Percentiles rank a stretch among this genome's conserved stretches.
phyloP scores from a whole-genome alignment of 164 flowering plant species.

The Kalanchoe fedtschenkoi region DNA sequence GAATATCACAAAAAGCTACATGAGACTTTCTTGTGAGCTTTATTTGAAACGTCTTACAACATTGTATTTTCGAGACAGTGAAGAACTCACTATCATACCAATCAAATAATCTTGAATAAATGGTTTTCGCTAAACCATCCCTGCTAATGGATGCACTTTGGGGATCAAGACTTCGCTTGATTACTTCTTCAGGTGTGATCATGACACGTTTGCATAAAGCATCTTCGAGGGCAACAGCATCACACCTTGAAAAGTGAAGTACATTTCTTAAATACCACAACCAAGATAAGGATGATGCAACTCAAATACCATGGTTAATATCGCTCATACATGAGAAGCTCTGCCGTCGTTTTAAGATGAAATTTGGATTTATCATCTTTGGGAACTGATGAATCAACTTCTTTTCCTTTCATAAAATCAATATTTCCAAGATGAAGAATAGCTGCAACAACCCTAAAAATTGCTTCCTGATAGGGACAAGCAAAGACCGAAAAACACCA shows the following conservation, averaged over 20 bases:
- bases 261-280: too few relatives aligned
- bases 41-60: too few relatives aligned
- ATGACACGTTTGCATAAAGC: slow-evolving; percentile 74
- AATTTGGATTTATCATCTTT: slow-evolving; percentile 56
- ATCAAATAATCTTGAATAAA: slow-evolving; percentile 74
- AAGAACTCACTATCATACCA: too few relatives aligned
- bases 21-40: too few relatives aligned
- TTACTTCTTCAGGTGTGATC: slow-evolving; percentile 76
- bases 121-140: slow-evolving; percentile 72
- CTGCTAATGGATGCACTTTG: slow-evolving; percentile 50
- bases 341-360: slow-evolving; percentile 73
- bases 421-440: slow-evolving; percentile 82
- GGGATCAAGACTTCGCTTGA: slow-evolving; percentile 67
- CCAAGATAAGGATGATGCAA: too few relatives aligned
- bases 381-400: slow-evolving; percentile 56
- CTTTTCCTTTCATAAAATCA: slow-evolving; percentile 59
- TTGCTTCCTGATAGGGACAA: slow-evolving; percentile 58
- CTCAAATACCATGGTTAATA: too few relatives aligned
- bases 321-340: slow-evolving; percentile 55
- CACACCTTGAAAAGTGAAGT: too few relatives aligned
- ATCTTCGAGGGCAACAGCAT: slow-evolving; percentile 53
- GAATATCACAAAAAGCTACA: too few relatives aligned
- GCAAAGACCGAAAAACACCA: neutral
- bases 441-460: slow-evolving; percentile 77
- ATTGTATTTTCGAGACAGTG: too few relatives aligned